Conservation (phyloP, 768 basidiomycete genomes). For the Mycena metata region DNA sequence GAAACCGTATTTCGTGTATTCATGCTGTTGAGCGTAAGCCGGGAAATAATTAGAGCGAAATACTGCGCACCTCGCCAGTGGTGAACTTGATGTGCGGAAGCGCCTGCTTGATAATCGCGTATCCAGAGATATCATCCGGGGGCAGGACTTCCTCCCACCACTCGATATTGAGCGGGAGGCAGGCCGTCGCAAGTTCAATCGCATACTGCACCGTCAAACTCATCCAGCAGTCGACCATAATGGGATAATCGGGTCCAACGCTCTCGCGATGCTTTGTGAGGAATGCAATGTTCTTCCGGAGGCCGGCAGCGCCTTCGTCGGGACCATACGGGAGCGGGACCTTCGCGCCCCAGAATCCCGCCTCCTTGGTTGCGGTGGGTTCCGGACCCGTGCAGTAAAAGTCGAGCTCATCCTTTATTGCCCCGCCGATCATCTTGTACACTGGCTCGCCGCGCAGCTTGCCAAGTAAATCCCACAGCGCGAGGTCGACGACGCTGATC, state of each 20-base stretch:
- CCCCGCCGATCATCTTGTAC: constrained; percentile 51
- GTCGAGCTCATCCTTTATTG: constrained; percentile 45
- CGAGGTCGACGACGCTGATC: constrained; percentile 49
- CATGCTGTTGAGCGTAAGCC: constrained; percentile 36
- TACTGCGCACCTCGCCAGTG: constrained; percentile 43
- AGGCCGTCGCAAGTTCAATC: constrained; percentile 48
- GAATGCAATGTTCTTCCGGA: constrained; percentile 48
- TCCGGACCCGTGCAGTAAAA: constrained; percentile 48
- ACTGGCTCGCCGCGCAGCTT: constrained; percentile 49
- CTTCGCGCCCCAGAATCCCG: constrained; percentile 50
- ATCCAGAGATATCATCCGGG: constrained; percentile 47
- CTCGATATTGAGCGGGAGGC: constrained; percentile 46
- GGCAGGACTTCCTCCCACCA: constrained; percentile 51
- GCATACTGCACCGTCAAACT: constrained; percentile 48
- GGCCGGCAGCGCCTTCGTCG: constrained; percentile 43
- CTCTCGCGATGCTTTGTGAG: constrained; percentile 45
- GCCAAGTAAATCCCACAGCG: constrained; percentile 48
- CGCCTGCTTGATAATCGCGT: constrained; percentile 46
- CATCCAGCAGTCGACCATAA: constrained; percentile 49
- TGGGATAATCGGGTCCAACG: constrained; percentile 47
- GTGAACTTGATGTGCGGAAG: constrained; percentile 48
- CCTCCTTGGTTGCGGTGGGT: constrained; percentile 43
- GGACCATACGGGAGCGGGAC: constrained; percentile 49
- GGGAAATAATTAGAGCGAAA: neutral
- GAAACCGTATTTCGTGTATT: constrained; percentile 50